Conservation (phyloP, 768 basidiomycete species). For the Sarcomyxa edulis region DNA sequence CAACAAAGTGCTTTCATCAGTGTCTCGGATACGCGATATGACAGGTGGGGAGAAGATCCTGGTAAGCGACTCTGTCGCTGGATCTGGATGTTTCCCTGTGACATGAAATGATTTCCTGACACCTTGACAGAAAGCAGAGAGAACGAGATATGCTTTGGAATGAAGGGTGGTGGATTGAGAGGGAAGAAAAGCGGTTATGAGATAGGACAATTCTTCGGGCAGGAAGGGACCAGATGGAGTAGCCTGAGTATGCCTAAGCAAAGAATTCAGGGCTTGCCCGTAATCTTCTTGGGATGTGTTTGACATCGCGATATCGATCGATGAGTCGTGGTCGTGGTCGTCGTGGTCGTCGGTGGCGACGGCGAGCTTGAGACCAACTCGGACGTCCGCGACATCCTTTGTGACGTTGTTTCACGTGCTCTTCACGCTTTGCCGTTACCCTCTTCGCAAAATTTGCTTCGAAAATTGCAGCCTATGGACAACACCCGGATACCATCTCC, state of each 20-base stretch:
- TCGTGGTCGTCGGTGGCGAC: neutral
- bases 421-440: too few relatives aligned
- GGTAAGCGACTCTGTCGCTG: conserved; percentile 43
- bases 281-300: conserved; percentile 11
- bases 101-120: conserved; percentile 32
- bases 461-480: too few relatives aligned
- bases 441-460: too few relatives aligned
- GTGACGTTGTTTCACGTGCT: too few relatives aligned
- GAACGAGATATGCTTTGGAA: conserved; percentile 65
- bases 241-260: conserved; percentile 23
- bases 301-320: conserved; percentile 5
- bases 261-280: conserved; percentile 21
- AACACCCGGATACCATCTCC: too few relatives aligned
- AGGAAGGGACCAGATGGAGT: conserved; percentile 28
- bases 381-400: too few relatives aligned
- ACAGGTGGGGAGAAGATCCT: conserved; percentile 47
- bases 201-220: conserved; percentile 50
- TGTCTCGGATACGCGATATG: conserved; percentile 45
- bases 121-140: conserved; percentile 66
- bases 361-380: neutral
- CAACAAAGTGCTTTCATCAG: conserved; percentile 46
- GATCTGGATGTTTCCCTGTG: conserved; percentile 34
- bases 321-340: neutral
- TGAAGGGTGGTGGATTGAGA: conserved; percentile 37
- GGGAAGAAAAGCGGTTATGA: conserved; percentile 49